A percentile compares a stretch with the other conserved stretches of the same genome.
Evolutionary conservation across 352 stramenopile species (phyloP).

Genomic region (Elongisporangium undulatum): DNA sequence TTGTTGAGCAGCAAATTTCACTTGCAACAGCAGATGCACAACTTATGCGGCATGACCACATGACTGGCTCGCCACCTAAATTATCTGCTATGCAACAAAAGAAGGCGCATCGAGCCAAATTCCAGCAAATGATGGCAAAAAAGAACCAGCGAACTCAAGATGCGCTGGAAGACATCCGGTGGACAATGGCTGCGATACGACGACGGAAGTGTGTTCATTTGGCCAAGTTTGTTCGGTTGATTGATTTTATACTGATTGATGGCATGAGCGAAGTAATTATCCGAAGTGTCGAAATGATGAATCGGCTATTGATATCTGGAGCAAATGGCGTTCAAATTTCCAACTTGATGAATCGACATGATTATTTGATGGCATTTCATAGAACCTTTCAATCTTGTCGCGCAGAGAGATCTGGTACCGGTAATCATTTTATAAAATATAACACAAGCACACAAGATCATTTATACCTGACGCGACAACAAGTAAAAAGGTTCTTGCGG

Average conservation of each 20-base stretch:
- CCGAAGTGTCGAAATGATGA: conserved; percentile 38
- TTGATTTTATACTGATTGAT: conserved; percentile 62
- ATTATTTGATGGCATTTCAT: conserved; percentile 11
- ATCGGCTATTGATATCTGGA: conserved; percentile 31
- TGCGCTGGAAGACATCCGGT: conserved; percentile 49
- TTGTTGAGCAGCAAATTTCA: conserved; percentile 39
- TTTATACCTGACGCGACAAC: conserved; percentile 23
- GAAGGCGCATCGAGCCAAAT: conserved; percentile 6
- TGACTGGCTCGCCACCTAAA: conserved; percentile 4
- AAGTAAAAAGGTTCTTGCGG: conserved; percentile 45
- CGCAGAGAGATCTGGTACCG: conserved; percentile 8
- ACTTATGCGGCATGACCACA: conserved; percentile 47
- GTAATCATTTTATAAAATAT: background rate
- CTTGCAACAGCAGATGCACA: conserved; percentile 48
- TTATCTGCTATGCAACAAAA: conserved; percentile 2
- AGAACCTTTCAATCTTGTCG: conserved; percentile 7
- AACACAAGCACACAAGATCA: background rate
- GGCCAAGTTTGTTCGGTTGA: conserved; percentile 40
- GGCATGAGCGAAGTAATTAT: conserved; percentile 24
- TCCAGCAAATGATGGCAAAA: conserved; percentile 14
- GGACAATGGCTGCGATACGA: conserved; percentile 65
- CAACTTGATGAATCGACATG: conserved; percentile 20
- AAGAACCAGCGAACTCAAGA: conserved; percentile 15
- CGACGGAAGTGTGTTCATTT: conserved; percentile 51
- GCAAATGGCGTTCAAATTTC: conserved; percentile 34